Conservation (phyloP, 345 rosid genomes). For the Nasturtium officinale region DNA sequence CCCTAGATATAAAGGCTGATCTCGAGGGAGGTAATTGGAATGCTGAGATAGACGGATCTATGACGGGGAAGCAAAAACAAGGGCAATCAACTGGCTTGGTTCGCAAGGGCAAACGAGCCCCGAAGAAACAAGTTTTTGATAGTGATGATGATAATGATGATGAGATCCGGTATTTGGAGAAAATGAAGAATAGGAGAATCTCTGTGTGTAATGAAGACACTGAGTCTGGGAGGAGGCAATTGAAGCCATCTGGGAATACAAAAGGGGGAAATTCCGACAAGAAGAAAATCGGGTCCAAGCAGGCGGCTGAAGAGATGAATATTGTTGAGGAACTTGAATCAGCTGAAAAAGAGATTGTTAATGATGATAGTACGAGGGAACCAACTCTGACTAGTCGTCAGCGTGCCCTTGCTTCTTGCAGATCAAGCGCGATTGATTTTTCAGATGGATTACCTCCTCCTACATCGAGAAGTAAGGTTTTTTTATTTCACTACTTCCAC, state of each 20-base stretch:
- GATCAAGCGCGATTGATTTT: constrained; percentile 65
- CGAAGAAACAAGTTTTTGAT: constrained; percentile 66
- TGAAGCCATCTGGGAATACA: constrained; percentile 60
- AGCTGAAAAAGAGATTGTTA: constrained; percentile 55
- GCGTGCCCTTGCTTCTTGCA: constrained; percentile 80
- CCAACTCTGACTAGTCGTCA: constrained; percentile 80
- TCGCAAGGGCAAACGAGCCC: constrained; percentile 79
- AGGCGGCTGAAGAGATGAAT: constrained; percentile 55
- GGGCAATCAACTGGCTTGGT: constrained; percentile 59
- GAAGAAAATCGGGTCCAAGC: constrained; percentile 55
- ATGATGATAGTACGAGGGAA: constrained; percentile 62
- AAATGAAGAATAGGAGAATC: constrained; percentile 61
- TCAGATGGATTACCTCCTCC: constrained; percentile 97
- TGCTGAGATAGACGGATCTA: constrained; percentile 60
- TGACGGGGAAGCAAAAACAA: constrained; percentile 59
- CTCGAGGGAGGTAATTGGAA: constrained; percentile 76
- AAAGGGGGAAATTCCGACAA: constrained; percentile 63
- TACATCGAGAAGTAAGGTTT: constrained; percentile 77
- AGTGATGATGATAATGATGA: constrained; percentile 73
- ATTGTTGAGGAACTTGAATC: constrained; percentile 58
- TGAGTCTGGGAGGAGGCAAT: constrained; percentile 60
- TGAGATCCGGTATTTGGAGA: constrained; percentile 86
- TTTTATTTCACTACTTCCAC: constrained; percentile 6
- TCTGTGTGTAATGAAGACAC: constrained; percentile 55
- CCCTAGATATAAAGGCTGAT: constrained; percentile 56